A percentile compares a stretch with the other conserved stretches of the same genome.
Conservation (phyloP, 331 rosid genomes). For the Malus hybrid region DNA sequence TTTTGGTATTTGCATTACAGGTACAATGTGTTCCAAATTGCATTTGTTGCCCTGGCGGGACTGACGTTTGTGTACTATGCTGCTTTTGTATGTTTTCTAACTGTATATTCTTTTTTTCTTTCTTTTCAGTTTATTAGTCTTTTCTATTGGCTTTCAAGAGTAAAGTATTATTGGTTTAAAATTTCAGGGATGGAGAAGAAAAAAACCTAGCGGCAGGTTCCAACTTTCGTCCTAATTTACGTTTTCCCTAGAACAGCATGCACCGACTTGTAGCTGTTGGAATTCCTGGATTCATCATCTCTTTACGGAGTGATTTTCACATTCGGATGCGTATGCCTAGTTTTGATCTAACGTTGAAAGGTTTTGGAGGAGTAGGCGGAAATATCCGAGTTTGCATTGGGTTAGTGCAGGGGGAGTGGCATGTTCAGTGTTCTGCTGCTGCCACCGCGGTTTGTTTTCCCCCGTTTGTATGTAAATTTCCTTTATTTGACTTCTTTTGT, state of each 20-base stretch:
- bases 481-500: slow-evolving; percentile 14
- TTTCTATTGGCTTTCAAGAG: neutral
- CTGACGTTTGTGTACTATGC: slow-evolving; percentile 87
- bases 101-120: neutral
- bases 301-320: slow-evolving; percentile 29
- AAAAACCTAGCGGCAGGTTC: slow-evolving; percentile 84
- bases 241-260: slow-evolving; percentile 22
- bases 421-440: slow-evolving; percentile 31
- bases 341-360: slow-evolving; percentile 32
- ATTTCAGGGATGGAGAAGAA: slow-evolving; percentile 97
- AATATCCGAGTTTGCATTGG: slow-evolving; percentile 29
- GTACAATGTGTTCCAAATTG: slow-evolving; percentile 95
- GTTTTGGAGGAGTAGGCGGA: slow-evolving; percentile 33
- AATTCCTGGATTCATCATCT: slow-evolving; percentile 21
- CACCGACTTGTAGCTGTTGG: slow-evolving; percentile 21
- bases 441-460: slow-evolving; percentile 20
- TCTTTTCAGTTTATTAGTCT: neutral
- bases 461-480: slow-evolving; percentile 57
- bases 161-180: slow-evolving; percentile 13
- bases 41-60: slow-evolving; percentile 76
- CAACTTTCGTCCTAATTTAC: slow-evolving; percentile 68
- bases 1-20: slow-evolving; percentile 36
- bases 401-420: slow-evolving; percentile 24
- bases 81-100: slow-evolving; percentile 62
- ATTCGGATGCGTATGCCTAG: slow-evolving; percentile 40